Conservation (phyloP, 148 eudicot genomes). For the Selenicereus undatus region DNA sequence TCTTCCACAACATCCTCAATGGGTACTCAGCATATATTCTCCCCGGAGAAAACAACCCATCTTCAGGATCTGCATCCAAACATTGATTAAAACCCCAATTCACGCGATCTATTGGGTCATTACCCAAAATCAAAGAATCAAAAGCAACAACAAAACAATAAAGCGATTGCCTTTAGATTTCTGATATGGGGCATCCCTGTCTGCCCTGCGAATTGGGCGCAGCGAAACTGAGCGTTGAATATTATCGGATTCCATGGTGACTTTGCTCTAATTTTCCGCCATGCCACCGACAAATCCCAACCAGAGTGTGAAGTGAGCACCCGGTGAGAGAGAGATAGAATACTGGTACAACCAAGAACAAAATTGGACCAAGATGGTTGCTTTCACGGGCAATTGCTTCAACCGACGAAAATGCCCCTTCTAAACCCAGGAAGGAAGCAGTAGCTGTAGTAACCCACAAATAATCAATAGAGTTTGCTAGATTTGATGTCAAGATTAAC, state of each 20-base stretch:
- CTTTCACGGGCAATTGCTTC: no score
- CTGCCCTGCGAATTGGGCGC: conserved; percentile 51
- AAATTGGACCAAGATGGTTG: no score
- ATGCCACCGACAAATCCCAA: conserved; percentile 18
- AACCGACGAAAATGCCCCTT: no score
- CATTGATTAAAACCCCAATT: not conserved
- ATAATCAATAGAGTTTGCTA: no score
- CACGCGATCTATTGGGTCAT: not conserved
- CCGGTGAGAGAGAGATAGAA: not conserved
- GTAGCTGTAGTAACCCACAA: no score
- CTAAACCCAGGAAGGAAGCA: no score
- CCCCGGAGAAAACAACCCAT: conserved; percentile 37
- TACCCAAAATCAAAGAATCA: not conserved
- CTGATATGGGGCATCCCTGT: conserved; percentile 31
- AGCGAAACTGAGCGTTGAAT: conserved; percentile 49
- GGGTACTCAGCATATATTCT: conserved; percentile 51
- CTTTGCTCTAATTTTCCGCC: conserved; percentile 20
- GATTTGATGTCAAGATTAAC: no score
- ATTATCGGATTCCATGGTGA: conserved; percentile 43
- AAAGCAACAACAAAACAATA: not conserved
- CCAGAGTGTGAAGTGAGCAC: not conserved
- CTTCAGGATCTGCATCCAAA: conserved; percentile 43
- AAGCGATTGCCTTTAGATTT: conserved; percentile 29
- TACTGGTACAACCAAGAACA: no score
- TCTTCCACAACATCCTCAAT: conserved; percentile 70